Evolutionary conservation across 129 eudicot genomes (phyloP), one percentile per base, ranked within the genome.

Genomic region (Chrysanthemum makinoi): DNA sequence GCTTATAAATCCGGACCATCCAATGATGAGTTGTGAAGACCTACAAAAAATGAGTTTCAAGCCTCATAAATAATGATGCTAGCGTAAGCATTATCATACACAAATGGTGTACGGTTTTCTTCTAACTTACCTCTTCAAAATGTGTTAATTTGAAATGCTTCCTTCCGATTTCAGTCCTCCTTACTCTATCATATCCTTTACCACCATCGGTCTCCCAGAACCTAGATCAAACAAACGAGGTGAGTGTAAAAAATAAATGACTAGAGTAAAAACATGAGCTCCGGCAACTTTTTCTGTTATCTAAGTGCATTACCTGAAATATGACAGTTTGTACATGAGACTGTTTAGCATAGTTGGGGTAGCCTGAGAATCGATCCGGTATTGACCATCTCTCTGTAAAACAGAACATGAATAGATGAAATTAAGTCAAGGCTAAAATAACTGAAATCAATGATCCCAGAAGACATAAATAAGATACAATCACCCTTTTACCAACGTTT

Each of bases 1-100:
- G 75, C 73, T 95, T 95, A 83, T 87, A 95, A 28, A 95, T 82
- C 69, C 99, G 97, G 20, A 95, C 99, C 99, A 95, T 95, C 99
- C 99, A 90, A 70, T 95, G 99, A 76, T 95, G 99, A 65, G 97
- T 90, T 72, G 99, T 95, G 83, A 95, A 95, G 14, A 87, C 99
- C 99, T 95, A 77, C 62, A 71, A 9, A 26, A 7, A 18, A 58
- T 39, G 46, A 43, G 47, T 54, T 10, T 51, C 2, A 9, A 39
- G 50, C 17, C 10, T 50, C 7, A 4, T 14, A 24, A 11, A 16
- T 3, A 44, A 61, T 6, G 66, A 14, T 12, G 33, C 11, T 7
- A 58, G 26, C 2, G 4, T 19, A 10, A 10, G 10, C 17, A 13
- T 17, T n/a, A 22, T 26, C 7, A 52, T 13, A 14, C 8, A 16